Conservation (phyloP, 164 flowering plant species). For the Stephania cephalantha region DNA sequence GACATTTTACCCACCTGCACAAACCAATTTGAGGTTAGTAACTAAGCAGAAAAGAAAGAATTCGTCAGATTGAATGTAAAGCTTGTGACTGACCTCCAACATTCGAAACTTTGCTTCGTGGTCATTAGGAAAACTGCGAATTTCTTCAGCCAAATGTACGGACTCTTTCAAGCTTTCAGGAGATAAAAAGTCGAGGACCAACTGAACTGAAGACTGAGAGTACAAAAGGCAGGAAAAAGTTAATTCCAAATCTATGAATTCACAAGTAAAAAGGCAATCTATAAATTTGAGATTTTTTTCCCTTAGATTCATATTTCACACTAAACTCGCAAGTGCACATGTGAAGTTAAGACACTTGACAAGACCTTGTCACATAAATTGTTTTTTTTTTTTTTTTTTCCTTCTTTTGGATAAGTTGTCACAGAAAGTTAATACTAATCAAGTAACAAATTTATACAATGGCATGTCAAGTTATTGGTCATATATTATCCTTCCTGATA, state of each 20-base stretch:
- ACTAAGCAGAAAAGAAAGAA: slow-evolving; percentile 1
- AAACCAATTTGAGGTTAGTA: slow-evolving; percentile 9
- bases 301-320: background rate
- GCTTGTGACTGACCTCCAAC: slow-evolving; percentile 55
- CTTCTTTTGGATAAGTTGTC: no score
- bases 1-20: slow-evolving; percentile 90
- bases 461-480: background rate
- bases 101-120: slow-evolving; percentile 77
- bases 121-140: slow-evolving; percentile 78
- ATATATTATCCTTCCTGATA: no score
- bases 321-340: background rate
- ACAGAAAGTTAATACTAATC: no score
- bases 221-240: background rate
- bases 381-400: no score
- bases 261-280: background rate
- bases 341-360: background rate
- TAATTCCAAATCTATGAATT: slow-evolving; percentile 2
- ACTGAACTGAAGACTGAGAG: slow-evolving; percentile 79
- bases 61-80: slow-evolving; percentile 5
- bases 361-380: no score
- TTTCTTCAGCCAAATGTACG: slow-evolving; percentile 61
- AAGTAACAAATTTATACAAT: background rate
- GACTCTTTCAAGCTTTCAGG: slow-evolving; percentile 87
- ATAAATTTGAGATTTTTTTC: background rate
- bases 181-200: slow-evolving; percentile 81